A percentile compares a stretch with the other conserved stretches of the same genome.
phyloP scores from a whole-genome alignment of 345 rosid species.

The Excoecaria cochinchinensis region DNA sequence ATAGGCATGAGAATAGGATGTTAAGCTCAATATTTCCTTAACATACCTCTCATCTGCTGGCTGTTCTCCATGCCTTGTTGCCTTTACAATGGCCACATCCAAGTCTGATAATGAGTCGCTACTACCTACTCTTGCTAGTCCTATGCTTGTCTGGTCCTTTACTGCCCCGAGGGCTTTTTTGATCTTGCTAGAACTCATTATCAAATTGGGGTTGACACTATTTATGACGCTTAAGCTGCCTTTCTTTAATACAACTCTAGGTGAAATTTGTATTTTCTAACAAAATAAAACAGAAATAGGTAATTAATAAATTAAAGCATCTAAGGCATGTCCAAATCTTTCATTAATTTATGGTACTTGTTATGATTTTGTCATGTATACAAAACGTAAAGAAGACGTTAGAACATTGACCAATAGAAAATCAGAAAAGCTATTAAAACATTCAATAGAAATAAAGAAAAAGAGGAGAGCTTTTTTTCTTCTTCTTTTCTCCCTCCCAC shows the following conservation, averaged over 20 bases:
- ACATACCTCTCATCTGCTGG: constrained; percentile 80
- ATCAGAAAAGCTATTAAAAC: not conserved
- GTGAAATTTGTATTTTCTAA: not conserved
- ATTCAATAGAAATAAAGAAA: not conserved
- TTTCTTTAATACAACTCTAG: no score
- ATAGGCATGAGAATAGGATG: constrained; percentile 61
- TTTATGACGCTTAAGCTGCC: no score
- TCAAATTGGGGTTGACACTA: not conserved
- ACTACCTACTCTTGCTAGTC: constrained; percentile 76
- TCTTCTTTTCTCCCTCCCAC: not conserved
- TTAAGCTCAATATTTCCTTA: constrained; percentile 71
- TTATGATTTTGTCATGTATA: no score
- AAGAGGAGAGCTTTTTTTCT: not conserved
- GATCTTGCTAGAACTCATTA: constrained; percentile 73
- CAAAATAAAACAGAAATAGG: not conserved
- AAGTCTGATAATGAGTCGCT: constrained; percentile 67
- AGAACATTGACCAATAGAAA: not conserved
- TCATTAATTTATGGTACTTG: no score
- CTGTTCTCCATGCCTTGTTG: constrained; percentile 77
- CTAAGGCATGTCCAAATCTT: no score
- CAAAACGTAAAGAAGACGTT: not conserved
- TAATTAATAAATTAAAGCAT: no score
- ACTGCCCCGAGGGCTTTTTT: constrained; percentile 76
- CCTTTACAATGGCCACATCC: constrained; percentile 83
- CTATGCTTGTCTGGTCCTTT: constrained; percentile 86